Base-by-base conservation (phyloP, 345 rosid genomes). In the Aurinia saxatilis region DNA sequence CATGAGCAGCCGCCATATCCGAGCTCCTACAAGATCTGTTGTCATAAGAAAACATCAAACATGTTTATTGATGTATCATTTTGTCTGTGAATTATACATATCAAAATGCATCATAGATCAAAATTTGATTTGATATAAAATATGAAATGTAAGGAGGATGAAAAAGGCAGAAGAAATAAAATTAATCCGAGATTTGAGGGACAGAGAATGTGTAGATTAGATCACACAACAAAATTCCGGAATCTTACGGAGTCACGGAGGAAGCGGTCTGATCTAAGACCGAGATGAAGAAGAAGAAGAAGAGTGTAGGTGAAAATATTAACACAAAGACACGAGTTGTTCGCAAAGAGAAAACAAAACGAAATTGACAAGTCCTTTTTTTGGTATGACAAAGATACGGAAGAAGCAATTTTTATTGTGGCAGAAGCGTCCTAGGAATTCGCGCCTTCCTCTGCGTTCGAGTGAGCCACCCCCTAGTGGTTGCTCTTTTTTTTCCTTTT, bases 1-100 rank as follows among this genome's bases (percentile, higher is more conserved):
- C 57, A 75, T 70, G 59, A 52, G 82, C 71, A 45, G 84, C 73
- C 91, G 84, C 73, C 91, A 84, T 85, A 52, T 59, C 68, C 25
- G 56, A 69, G 50, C 54, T 72, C 77, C 60, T 63, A 27, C 62
- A 21, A n/a, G n/a, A n/a, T n/a, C n/a, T n/a, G n/a, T n/a, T n/a
- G n/a, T n/a, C n/a, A n/a, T n/a, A n/a, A n/a, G n/a, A n/a, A n/a
- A n/a, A n/a, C n/a, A n/a, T n/a, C n/a, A n/a, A n/a, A n/a, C n/a
- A n/a, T n/a, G n/a, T n/a, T n/a, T n/a, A n/a, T n/a, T n/a, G n/a
- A n/a, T n/a, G n/a, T n/a, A n/a, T n/a, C n/a, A n/a, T n/a, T n/a
- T n/a, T n/a, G n/a, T n/a, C n/a, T n/a, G n/a, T n/a, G n/a, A n/a
- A n/a, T n/a, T n/a, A n/a, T n/a, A n/a, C n/a, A n/a, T n/a, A n/a